These are phyloP conservation scores for Apiospora kogelbergensis DNA, from an alignment of 2,329 filamentous ascomycete genomes.

Conservation along the genomic window DNA sequence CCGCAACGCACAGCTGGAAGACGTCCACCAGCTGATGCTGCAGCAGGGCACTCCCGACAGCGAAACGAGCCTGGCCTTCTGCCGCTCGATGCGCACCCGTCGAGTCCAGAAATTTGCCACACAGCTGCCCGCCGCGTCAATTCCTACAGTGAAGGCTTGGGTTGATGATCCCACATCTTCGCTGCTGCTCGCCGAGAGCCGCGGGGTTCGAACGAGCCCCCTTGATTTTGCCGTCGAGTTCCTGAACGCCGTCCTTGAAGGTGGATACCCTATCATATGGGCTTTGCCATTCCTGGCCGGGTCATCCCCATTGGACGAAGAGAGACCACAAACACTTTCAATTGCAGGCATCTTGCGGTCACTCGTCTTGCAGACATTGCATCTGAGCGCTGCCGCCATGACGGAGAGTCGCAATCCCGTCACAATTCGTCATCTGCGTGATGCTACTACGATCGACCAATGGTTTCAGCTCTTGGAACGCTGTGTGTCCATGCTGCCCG, in stretches of 20 bases:
- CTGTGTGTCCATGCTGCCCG: background rate
- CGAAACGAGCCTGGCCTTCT: constrained; percentile 11
- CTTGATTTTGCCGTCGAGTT: constrained; percentile 17
- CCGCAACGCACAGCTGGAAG: background rate
- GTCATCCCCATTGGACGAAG: background rate
- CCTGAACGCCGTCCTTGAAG: constrained; percentile 12
- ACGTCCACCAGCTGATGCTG: background rate
- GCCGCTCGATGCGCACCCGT: constrained; percentile 15
- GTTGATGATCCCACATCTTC: constrained; percentile 9
- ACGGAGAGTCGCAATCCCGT: constrained; percentile 8
- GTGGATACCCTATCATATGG: constrained; percentile 12
- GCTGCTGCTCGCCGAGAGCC: constrained; percentile 16
- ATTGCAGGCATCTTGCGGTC: constrained; percentile 2
- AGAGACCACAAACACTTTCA: background rate
- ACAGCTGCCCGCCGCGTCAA: background rate
- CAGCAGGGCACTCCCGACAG: background rate
- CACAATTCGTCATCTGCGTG: background rate
- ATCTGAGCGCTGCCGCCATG: background rate
- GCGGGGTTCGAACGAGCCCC: constrained; percentile 13
- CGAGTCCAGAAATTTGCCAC: constrained; percentile 11
- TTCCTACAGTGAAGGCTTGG: constrained; percentile 11
- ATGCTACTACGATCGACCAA: background rate
- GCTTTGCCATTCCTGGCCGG: constrained; percentile 1
- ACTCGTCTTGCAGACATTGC: constrained; percentile 8
- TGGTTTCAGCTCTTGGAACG: background rate